phyloP scores from a whole-genome alignment of 2,329 filamentous ascomycete species.

The Thielaviopsis punctulata region DNA sequence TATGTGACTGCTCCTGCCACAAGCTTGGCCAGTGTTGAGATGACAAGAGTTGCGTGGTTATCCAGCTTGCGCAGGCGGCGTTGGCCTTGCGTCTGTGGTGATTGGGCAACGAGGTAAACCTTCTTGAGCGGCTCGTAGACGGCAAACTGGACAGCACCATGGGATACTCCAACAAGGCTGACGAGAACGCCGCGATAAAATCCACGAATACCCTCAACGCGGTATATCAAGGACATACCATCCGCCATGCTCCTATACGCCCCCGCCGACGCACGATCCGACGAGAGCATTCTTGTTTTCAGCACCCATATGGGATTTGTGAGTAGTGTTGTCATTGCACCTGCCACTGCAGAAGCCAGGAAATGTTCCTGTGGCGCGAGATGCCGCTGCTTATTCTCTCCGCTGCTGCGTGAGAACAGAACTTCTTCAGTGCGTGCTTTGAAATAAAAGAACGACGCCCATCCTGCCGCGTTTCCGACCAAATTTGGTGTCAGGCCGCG shows the following conservation, averaged over 20 bases:
- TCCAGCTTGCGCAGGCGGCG: slow-evolving; percentile 9
- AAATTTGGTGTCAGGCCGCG: slow-evolving; percentile 81
- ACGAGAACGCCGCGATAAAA: slow-evolving; percentile 81
- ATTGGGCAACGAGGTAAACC: slow-evolving; percentile 28
- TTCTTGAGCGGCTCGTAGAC: slow-evolving; percentile 63
- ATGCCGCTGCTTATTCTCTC: slow-evolving; percentile 17
- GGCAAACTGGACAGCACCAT: slow-evolving; percentile 90
- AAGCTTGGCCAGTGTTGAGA: slow-evolving; percentile 69
- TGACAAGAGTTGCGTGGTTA: slow-evolving; percentile 61
- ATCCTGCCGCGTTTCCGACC: slow-evolving; percentile 74
- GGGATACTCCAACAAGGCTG: slow-evolving; percentile 69
- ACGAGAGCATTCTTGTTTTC: slow-evolving; percentile 92
- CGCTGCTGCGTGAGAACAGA: slow-evolving; percentile 18
- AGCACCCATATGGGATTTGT: slow-evolving; percentile 98
- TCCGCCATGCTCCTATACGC: slow-evolving; percentile 67
- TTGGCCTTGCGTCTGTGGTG: slow-evolving; percentile 16
- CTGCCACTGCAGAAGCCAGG: slow-evolving; percentile 51
- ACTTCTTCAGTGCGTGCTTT: slow-evolving; percentile 37
- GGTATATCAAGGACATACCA: slow-evolving; percentile 50
- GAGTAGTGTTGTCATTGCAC: slow-evolving; percentile 58
- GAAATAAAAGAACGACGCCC: slow-evolving; percentile 84
- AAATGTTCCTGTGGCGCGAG: slow-evolving; percentile 62
- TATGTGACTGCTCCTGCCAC: slow-evolving; percentile 84
- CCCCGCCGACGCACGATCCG: slow-evolving; percentile 52
- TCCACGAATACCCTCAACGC: slow-evolving; percentile 54